These are phyloP conservation scores for Zostera marina DNA, from an alignment of 116 monocot species.

Conservation along the genomic window DNA sequence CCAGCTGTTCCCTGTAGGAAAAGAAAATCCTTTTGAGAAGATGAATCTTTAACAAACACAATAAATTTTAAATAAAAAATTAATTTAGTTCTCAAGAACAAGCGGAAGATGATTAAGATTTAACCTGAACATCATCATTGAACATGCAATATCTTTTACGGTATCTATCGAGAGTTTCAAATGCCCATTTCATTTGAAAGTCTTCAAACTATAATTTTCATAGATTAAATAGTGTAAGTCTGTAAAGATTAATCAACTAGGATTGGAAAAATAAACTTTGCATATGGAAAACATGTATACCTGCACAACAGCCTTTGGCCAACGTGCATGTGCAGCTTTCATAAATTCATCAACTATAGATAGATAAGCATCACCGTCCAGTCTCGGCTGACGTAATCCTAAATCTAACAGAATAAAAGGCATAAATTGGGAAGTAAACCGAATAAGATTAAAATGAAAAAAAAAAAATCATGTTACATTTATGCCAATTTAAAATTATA, in stretches of 20 bases:
- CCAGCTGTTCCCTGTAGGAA: slow-evolving; percentile 80
- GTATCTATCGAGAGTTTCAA: slow-evolving; percentile 84
- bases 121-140: slow-evolving; percentile 93
- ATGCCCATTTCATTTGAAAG: slow-evolving; percentile 99
- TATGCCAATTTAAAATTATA: background rate
- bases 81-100: background rate
- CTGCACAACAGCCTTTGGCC: slow-evolving; percentile 98
- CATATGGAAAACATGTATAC: slow-evolving; percentile 13
- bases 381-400: slow-evolving; percentile 80
- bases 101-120: background rate
- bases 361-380: slow-evolving; percentile 92
- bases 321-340: slow-evolving; percentile 89
- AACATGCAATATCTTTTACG: slow-evolving; percentile 86
- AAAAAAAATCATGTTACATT: background rate
- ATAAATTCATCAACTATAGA: slow-evolving; percentile 94
- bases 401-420: slow-evolving; percentile 39
- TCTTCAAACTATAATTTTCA: slow-evolving; percentile 61
- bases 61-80: background rate
- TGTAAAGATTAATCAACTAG: background rate
- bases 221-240: slow-evolving; percentile 4
- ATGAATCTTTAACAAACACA: background rate
- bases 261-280: background rate
- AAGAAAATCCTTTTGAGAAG: background rate
- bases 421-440: background rate
- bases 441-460: background rate